A percentile compares a stretch with the other conserved stretches of the same genome.
Evolutionary conservation across 1,284 basidiomycete genomes (phyloP).

Genomic region (Schizophyllum amplum): DNA sequence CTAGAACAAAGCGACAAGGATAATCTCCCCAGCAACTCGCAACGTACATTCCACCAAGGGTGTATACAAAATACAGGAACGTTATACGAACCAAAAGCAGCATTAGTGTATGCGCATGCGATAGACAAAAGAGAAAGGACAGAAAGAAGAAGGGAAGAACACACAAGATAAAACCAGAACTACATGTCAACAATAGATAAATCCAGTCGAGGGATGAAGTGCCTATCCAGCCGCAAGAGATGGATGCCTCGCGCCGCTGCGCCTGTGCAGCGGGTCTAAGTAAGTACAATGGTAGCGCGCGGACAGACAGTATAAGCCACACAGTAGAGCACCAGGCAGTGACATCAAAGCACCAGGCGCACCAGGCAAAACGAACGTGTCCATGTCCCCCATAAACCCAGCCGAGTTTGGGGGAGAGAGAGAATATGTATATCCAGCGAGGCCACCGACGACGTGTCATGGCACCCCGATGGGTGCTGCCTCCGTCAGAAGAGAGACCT

Average conservation of each 20-base stretch:
- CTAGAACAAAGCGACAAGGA: too few relatives aligned
- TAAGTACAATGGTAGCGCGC: background rate
- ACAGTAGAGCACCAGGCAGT: background rate
- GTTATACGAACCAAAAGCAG: background rate
- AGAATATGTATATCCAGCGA: constrained; percentile 22
- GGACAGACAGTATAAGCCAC: background rate
- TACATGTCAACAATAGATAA: constrained; percentile 11
- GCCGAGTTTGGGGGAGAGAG: constrained; percentile 19
- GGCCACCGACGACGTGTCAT: constrained; percentile 20
- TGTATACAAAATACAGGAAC: background rate
- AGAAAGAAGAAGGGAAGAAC: background rate
- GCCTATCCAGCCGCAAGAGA: background rate
- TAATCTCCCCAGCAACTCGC: background rate
- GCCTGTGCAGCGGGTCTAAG: background rate
- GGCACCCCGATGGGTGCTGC: background rate
- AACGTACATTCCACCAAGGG: background rate
- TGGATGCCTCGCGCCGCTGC: too few relatives aligned
- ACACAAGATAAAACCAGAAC: too few relatives aligned
- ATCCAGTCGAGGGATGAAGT: constrained; percentile 3
- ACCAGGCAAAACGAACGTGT: constrained; percentile 4
- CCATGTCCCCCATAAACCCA: constrained; percentile 21
- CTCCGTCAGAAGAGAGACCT: constrained; percentile 21
- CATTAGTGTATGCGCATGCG: background rate
- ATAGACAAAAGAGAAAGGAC: background rate
- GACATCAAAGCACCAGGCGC: background rate